A percentile compares a stretch with the other conserved stretches of the same genome.
Evolutionary conservation across 1,284 basidiomycete genomes (phyloP).

Genomic region (Neolentinus lepideus): DNA sequence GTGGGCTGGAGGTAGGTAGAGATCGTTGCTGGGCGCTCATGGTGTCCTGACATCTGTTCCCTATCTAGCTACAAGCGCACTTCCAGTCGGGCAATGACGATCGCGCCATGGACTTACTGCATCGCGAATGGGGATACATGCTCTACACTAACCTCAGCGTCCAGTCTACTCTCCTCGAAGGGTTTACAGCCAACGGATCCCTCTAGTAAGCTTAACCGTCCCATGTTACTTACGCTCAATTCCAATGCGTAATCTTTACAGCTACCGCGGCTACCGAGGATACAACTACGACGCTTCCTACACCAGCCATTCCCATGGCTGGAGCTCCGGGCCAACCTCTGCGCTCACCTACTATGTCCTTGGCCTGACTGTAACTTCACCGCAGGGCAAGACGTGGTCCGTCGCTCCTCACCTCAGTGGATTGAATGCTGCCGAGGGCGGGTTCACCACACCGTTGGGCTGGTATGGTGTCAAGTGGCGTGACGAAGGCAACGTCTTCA

Average conservation of each 20-base stretch:
- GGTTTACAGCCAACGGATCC: slow-evolving; percentile 43
- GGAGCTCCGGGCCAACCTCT: slow-evolving; percentile 27
- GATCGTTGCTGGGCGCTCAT: background rate
- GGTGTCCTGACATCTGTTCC: background rate
- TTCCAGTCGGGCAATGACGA: slow-evolving; percentile 39
- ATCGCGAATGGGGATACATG: slow-evolving; percentile 48
- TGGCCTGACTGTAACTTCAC: slow-evolving; percentile 31
- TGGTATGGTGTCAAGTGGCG: slow-evolving; percentile 33
- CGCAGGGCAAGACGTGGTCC: slow-evolving; percentile 32
- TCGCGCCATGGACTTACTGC: slow-evolving; percentile 39
- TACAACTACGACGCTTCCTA: slow-evolving; percentile 42
- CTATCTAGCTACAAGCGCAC: slow-evolving; percentile 38
- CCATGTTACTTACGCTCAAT: background rate
- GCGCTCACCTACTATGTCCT: slow-evolving; percentile 36
- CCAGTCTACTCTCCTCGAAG: slow-evolving; percentile 43
- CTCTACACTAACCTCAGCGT: slow-evolving; percentile 43
- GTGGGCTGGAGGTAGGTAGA: slow-evolving; percentile 36
- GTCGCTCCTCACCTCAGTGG: slow-evolving; percentile 34
- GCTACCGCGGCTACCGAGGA: slow-evolving; percentile 37
- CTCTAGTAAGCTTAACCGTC: slow-evolving; percentile 26
- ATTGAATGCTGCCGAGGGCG: slow-evolving; percentile 30
- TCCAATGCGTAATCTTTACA: slow-evolving; percentile 8
- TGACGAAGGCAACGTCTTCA: slow-evolving; percentile 14
- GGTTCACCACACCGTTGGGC: slow-evolving; percentile 33
- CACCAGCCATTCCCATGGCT: slow-evolving; percentile 35